Base-by-base conservation (phyloP, 2,329 filamentous ascomycete genomes). In the Neonectria neomacrospora region DNA sequence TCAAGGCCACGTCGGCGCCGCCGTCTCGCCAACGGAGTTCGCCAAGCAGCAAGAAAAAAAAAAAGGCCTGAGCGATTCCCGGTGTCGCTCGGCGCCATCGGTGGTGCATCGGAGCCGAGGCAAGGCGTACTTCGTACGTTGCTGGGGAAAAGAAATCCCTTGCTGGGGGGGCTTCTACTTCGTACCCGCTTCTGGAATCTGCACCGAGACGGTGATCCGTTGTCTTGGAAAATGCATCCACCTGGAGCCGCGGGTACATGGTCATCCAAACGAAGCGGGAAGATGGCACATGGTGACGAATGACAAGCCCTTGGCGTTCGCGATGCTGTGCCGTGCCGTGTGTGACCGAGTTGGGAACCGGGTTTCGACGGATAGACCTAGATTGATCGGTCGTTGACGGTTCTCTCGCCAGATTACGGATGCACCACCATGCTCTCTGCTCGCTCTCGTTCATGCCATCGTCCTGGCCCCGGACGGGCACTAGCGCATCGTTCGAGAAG, bases 401-500 rank as follows among this genome's bases (percentile, higher is more conserved):
- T 37, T 37, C 34, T 14, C 32, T 37, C 14, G 34, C 16, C 16
- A 37, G 16, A 37, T 37, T 7, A 37, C n/a, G 14, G 34, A n/a
- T 37, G 34, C 34, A 26, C 23, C 34, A 26, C 23, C 23, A 26
- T 26, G 23, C 12, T 16, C 12, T 16, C 16, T 3, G 37, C 37
- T 41, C 37, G 37, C n/a, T 41, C 11, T 41, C 37, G 37, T 57
- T 45, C 42, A 41, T 51, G 50, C 34, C 11, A 23, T 44, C 18
- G 1, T 48, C 47, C 23, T 16, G 23, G 32, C 44, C 18, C 11
- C n/a, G 14, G 2, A 16, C n/a, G 18, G 30, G 22, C 22, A 5
- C 28, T 58, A 44, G 56, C 28, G 32, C 48, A 61, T 53, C 28
- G 41, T 61, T 57, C 58, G 60, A 63, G 60, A 50, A 63, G 39